Percentiles rank a stretch among this genome's conserved stretches.
phyloP scores from a whole-genome alignment of 371 early-diverging fungal species.

The Smittium mucronatum region DNA sequence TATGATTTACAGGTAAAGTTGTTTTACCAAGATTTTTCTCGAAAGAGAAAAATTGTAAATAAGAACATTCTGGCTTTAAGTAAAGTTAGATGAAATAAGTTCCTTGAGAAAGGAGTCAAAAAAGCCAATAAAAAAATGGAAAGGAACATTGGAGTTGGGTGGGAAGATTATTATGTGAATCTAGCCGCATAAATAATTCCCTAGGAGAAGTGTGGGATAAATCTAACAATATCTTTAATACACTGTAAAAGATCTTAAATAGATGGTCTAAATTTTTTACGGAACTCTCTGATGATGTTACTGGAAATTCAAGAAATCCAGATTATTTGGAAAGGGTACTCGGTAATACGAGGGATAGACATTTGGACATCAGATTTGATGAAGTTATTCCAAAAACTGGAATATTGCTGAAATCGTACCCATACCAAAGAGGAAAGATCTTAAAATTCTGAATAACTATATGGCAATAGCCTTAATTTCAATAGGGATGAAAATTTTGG shows the following conservation, averaged over 20 bases:
- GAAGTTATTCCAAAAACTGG: not conserved
- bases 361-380: not conserved
- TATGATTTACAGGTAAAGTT: not conserved
- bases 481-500: not conserved
- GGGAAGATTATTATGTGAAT: not conserved
- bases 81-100: not conserved
- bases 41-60: not conserved
- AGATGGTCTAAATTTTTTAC: not conserved
- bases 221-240: no score
- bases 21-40: not conserved
- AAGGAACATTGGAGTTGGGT: not conserved
- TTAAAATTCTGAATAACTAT: not conserved
- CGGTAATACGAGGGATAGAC: not conserved
- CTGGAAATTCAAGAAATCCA: not conserved
- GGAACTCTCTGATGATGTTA: not conserved
- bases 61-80: not conserved
- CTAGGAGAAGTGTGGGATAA: no score
- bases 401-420: not conserved
- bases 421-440: not conserved
- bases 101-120: not conserved
- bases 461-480: not conserved
- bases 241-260: not conserved
- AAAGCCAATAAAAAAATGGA: not conserved
- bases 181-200: no score
- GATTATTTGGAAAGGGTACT: not conserved